phyloP scores from a whole-genome alignment of 2,329 filamentous ascomycete species.

The Trichoderma sp. region DNA sequence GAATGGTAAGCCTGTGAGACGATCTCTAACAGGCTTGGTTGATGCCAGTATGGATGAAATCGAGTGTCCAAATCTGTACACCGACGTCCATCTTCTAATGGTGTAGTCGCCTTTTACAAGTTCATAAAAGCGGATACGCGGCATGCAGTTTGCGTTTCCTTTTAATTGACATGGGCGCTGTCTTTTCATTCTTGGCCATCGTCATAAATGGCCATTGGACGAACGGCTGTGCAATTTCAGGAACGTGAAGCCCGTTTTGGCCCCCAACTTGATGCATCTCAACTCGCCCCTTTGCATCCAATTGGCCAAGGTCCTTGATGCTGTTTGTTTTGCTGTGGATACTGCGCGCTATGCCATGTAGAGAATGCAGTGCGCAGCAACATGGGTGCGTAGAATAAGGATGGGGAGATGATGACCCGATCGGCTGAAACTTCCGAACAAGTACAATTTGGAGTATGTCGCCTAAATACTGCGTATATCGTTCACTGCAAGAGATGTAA shows the following conservation, averaged over 20 bases:
- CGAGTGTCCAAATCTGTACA: not conserved
- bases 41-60: not conserved
- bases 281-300: not conserved
- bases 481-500: not conserved
- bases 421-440: not conserved
- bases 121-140: not conserved
- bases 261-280: not conserved
- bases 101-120: not conserved
- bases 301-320: not conserved
- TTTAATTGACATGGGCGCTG: not conserved
- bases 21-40: not conserved
- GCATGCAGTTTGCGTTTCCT: not conserved
- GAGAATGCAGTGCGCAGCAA: constrained; percentile 9
- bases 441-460: too few species aligned
- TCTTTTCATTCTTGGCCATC: not conserved
- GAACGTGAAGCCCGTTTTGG: not conserved
- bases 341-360: constrained; percentile 10
- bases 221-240: not conserved
- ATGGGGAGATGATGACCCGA: not conserved
- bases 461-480: too few species aligned
- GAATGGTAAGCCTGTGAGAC: not conserved
- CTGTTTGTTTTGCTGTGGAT: not conserved
- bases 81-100: not conserved
- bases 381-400: not conserved
- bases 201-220: not conserved